A percentile compares a stretch with the other conserved stretches of the same genome.
phyloP scores from a whole-genome alignment of 805 yeast genomes.

The Candida palmyrensis region DNA sequence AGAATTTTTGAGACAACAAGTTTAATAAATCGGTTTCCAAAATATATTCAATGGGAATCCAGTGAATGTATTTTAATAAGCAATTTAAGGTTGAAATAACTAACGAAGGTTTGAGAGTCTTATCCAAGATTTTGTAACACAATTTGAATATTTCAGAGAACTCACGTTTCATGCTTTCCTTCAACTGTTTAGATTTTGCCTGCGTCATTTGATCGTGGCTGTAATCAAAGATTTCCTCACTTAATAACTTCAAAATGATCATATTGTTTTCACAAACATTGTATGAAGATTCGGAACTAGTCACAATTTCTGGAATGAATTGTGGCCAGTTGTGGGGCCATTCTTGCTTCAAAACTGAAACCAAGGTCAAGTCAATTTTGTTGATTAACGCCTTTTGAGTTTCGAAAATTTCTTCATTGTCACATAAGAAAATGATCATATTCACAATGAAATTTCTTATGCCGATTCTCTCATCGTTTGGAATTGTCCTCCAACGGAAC shows the following conservation, averaged over 20 bases:
- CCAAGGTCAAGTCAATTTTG: conserved; percentile 90
- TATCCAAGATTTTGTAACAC: conserved; percentile 90
- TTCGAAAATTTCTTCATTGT: conserved; percentile 67
- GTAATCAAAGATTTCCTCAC: conserved; percentile 95
- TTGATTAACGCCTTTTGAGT: conserved; percentile 78
- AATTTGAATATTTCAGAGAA: conserved; percentile 90
- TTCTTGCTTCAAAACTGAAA: conserved; percentile 92
- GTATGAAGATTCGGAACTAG: conserved; percentile 75
- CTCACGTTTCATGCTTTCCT: conserved; percentile 80
- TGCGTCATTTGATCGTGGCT: conserved; percentile 97
- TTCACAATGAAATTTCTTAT: conserved; percentile 90
- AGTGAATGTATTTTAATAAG: conserved; percentile 77
- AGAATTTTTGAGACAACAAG: conserved; percentile 67
- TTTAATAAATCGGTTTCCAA: conserved; percentile 81
- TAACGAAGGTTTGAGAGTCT: conserved; percentile 78
- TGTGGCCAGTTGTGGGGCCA: conserved; percentile 99
- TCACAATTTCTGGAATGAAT: conserved; percentile 89
- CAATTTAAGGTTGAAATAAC: conserved; percentile 81
- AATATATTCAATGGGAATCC: conserved; percentile 90
- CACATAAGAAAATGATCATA: conserved; percentile 89
- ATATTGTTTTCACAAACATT: conserved; percentile 97
- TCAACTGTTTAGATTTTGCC: conserved; percentile 82
- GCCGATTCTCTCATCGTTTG: conserved; percentile 84
- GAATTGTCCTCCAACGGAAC: conserved; percentile 90
- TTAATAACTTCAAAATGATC: conserved; percentile 80